phyloP scores from a whole-genome alignment of 495 filamentous ascomycete genomes.

The Aspergillus kassunensis region DNA sequence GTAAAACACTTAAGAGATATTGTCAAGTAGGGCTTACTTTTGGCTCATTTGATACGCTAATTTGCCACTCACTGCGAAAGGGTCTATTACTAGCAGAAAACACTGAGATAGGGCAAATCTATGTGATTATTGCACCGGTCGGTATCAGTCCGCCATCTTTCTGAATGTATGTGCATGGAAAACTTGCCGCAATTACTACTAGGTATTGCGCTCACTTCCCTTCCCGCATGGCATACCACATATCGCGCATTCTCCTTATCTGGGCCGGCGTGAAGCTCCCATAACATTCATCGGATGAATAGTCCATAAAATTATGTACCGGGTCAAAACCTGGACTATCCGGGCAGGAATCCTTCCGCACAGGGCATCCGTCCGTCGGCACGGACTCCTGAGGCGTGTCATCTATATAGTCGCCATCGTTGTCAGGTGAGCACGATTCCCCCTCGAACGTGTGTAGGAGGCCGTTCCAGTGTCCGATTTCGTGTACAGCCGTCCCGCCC shows the following conservation, averaged over 20 bases:
- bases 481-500: constrained; percentile 51
- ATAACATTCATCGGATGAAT: constrained; percentile 52
- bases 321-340: constrained; percentile 41
- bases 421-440: constrained; percentile 35
- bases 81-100: no score
- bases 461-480: constrained; percentile 59
- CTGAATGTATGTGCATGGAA: constrained; percentile 5
- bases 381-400: constrained; percentile 51
- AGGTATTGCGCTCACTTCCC: constrained; percentile 34
- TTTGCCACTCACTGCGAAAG: no score
- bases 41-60: no score
- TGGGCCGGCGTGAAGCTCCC: constrained; percentile 44
- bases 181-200: background rate
- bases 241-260: constrained; percentile 40
- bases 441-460: constrained; percentile 55
- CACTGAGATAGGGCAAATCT: no score
- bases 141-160: no score
- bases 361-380: constrained; percentile 49
- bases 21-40: no score
- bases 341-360: constrained; percentile 45
- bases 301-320: constrained; percentile 55
- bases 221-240: constrained; percentile 42
- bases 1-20: no score
- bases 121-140: no score
- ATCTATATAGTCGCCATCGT: constrained; percentile 47